Evolutionary conservation across 108 stramenopile genomes (phyloP).

Genomic region (Fragilariopsis cylindrus): DNA sequence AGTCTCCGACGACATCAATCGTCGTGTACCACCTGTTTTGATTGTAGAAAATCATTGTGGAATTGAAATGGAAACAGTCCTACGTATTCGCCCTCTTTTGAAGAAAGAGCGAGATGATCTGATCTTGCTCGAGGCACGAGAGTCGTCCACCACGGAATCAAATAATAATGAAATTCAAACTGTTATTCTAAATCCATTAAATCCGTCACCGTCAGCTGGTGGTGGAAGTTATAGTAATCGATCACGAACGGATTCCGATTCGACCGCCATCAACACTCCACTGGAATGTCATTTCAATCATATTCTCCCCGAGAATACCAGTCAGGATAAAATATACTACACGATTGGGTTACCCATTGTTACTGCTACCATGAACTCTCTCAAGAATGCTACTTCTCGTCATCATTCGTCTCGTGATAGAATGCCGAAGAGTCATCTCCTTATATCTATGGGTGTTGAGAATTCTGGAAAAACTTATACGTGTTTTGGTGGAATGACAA

Average conservation of each 20-base stretch:
- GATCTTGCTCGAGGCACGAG: conserved; percentile 25
- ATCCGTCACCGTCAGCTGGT: conserved; percentile 9
- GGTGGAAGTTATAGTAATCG: background rate
- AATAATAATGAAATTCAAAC: background rate
- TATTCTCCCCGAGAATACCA: conserved; percentile 25
- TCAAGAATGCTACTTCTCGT: conserved; percentile 12
- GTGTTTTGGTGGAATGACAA: conserved; percentile 37
- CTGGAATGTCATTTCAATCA: conserved; percentile 42
- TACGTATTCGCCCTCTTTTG: conserved; percentile 39
- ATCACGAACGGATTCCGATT: conserved; percentile 25
- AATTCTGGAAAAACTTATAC: conserved; percentile 54
- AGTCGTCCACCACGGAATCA: conserved; percentile 3
- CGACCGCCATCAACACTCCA: conserved; percentile 17
- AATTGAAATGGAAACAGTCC: conserved; percentile 35
- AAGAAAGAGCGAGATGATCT: conserved; percentile 42
- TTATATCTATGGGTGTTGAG: conserved; percentile 46
- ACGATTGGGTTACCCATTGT: conserved; percentile 35
- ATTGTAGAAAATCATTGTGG: conserved; percentile 7
- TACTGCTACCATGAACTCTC: conserved; percentile 26
- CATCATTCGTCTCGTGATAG: background rate
- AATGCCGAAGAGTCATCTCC: conserved; percentile 35
- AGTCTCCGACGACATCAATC: background rate
- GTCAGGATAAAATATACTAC: conserved; percentile 47
- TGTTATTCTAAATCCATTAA: conserved; percentile 22
- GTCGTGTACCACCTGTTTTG: conserved; percentile 8